Conservation (phyloP, 129 eudicot species). For the Flaveria brownii region DNA sequence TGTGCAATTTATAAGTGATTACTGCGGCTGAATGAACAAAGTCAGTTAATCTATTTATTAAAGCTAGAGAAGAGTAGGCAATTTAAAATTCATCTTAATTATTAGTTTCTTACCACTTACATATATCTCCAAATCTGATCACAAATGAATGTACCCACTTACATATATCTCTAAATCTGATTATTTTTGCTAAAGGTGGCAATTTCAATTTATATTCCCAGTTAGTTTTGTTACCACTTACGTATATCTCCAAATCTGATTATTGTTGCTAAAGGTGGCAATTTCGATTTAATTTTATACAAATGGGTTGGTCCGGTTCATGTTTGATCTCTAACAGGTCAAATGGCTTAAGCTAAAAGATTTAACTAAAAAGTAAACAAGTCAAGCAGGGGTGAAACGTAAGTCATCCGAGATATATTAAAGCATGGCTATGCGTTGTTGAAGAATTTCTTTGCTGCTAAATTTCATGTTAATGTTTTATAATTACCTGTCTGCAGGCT, state of each 20-base stretch:
- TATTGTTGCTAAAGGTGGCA: neutral
- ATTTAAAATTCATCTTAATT: neutral
- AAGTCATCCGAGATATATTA: neutral
- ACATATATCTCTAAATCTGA: neutral
- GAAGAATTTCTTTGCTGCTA: neutral
- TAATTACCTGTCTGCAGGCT: conserved; percentile 53
- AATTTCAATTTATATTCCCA: neutral
- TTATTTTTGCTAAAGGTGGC: neutral
- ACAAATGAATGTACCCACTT: no score
- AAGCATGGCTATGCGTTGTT: conserved; percentile 2
- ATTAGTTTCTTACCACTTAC: neutral
- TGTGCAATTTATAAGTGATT: no score
- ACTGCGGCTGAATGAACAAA: no score
- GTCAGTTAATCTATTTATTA: neutral
- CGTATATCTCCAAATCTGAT: neutral
- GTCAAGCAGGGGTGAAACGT: neutral
- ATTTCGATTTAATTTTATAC: neutral
- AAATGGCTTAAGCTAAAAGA: neutral
- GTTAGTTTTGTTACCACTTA: no score
- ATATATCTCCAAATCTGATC: no score
- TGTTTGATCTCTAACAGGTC: neutral
- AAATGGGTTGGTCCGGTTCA: neutral
- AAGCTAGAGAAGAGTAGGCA: neutral
- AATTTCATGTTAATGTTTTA: neutral
- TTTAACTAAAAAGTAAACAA: neutral